Conservation (phyloP, 768 basidiomycete genomes). For the Lactarius tabidus region DNA sequence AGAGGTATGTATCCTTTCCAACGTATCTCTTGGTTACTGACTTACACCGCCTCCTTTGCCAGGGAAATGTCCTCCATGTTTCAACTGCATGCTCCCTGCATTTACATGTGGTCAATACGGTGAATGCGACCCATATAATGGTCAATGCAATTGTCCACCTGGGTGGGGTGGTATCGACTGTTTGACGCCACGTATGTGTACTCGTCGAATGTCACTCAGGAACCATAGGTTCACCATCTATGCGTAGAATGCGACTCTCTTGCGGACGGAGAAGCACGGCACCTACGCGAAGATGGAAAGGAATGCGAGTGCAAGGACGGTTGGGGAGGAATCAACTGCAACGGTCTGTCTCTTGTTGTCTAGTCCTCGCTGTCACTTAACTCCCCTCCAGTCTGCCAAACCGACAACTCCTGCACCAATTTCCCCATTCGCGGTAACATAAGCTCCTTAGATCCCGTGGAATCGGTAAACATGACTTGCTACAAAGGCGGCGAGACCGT, state of each 20-base stretch:
- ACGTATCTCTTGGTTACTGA: background rate
- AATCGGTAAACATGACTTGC: constrained; percentile 75
- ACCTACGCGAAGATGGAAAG: constrained; percentile 69
- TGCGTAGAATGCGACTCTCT: constrained; percentile 86
- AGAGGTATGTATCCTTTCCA: constrained; percentile 6
- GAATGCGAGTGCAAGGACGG: constrained; percentile 89
- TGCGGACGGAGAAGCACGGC: constrained; percentile 82
- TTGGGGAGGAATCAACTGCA: constrained; percentile 96
- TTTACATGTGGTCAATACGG: constrained; percentile 94
- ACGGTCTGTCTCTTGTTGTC: constrained; percentile 53
- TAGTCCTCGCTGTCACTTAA: background rate
- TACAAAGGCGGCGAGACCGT: constrained; percentile 92
- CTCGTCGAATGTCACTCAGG: background rate
- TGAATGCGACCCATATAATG: constrained; percentile 85
- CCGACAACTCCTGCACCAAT: constrained; percentile 68
- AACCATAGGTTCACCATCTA: background rate
- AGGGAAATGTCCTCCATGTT: constrained; percentile 76
- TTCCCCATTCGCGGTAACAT: constrained; percentile 62
- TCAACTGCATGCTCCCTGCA: constrained; percentile 91
- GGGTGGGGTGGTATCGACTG: constrained; percentile 99
- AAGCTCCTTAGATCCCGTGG: constrained; percentile 38
- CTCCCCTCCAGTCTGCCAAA: constrained; percentile 71
- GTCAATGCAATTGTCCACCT: constrained; percentile 93
- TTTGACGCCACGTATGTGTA: constrained; percentile 74
- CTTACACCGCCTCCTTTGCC: background rate